Base-by-base conservation (phyloP, 2,329 filamentous ascomycete species). In the Drechmeria coniospora region DNA sequence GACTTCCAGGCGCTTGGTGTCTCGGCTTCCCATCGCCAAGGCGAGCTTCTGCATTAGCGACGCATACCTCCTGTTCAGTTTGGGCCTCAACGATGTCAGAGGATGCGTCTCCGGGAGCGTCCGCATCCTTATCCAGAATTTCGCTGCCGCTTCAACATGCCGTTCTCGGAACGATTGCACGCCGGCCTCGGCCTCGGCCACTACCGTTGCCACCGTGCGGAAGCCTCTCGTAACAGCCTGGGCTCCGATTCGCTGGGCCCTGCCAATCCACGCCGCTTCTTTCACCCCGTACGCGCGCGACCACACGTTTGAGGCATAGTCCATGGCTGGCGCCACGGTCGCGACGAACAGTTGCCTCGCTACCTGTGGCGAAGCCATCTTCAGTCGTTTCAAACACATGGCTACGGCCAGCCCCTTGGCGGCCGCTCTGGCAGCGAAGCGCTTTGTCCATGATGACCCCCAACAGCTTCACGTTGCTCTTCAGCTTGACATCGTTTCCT, bases 401-500 rank as follows among this genome's bases (percentile, higher is more conserved):
- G 30, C 19, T 1, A 31, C 29, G 4, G 20, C 8, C 1, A 33
- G 23, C 9, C 33, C 41, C 15, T 35, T 37, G 1, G 30, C 32
- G 14, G 29, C 30, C 2, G 19, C 30, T 22, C 25, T 22, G 14
- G 27, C 23, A 37, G 18, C 23, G 6, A 11, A 39, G 32, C 8
- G 27, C 24, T 1, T 15, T 16, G 16, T 42, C 38, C 22, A 43
- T 37, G 22, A 40, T 31, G n/a, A 40, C 33, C 12, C 38, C 29
- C 12, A 41, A 33, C 19, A 40, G 32, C 23, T 40, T 23, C 3
- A 14, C 24, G n/a, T 21, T 30, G 5, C 15, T 12, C 9, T 11
- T 23, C 5, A 15, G 21, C 19, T 14, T 21, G 15, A 26, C 29
- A 12, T 26, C 29, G 22, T 26, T 15, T 15, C 23, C 26, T 15